Evolutionary conservation across 2,329 filamentous ascomycete species (phyloP).

Genomic region (Nemania sp.): DNA sequence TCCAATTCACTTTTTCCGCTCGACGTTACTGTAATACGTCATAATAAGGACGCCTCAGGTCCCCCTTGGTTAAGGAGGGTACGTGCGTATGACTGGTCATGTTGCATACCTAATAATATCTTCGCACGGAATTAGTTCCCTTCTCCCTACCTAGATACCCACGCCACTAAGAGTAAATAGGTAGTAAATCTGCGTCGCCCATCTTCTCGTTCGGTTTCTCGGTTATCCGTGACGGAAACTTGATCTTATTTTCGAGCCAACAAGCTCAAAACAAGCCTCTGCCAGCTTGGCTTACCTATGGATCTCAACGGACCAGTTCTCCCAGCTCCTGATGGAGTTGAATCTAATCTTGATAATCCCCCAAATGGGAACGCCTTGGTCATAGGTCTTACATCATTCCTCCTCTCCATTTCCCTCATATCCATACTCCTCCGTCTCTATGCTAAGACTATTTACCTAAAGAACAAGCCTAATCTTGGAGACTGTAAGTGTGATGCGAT

Average conservation of each 20-base stretch:
- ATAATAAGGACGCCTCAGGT: too few species aligned
- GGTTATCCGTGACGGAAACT: not conserved
- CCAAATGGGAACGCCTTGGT: slow-evolving; percentile 28
- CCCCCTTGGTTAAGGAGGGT: not conserved
- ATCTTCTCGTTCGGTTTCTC: slow-evolving; percentile 3
- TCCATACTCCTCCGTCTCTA: slow-evolving; percentile 25
- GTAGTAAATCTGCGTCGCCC: slow-evolving; percentile 1
- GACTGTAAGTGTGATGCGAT: slow-evolving; percentile 22
- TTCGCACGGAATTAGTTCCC: slow-evolving; percentile 3
- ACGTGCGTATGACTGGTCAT: not conserved
- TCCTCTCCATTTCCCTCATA: slow-evolving; percentile 20
- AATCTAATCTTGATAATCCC: slow-evolving; percentile 28
- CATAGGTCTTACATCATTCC: slow-evolving; percentile 23
- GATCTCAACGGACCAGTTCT: slow-evolving; percentile 22
- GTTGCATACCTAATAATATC: not conserved
- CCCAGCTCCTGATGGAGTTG: slow-evolving; percentile 20
- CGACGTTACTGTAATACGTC: slow-evolving; percentile 3
- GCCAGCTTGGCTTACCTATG: not conserved
- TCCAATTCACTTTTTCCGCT: not conserved
- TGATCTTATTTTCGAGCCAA: slow-evolving; percentile 3
- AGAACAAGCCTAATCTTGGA: slow-evolving; percentile 17
- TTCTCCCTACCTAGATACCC: not conserved
- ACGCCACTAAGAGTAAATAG: slow-evolving; percentile 1
- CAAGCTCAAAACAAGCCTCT: too few species aligned
- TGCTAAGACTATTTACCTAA: slow-evolving; percentile 22